Conservation (phyloP, 1,284 basidiomycete genomes). For the Ganoderma multipileum region DNA sequence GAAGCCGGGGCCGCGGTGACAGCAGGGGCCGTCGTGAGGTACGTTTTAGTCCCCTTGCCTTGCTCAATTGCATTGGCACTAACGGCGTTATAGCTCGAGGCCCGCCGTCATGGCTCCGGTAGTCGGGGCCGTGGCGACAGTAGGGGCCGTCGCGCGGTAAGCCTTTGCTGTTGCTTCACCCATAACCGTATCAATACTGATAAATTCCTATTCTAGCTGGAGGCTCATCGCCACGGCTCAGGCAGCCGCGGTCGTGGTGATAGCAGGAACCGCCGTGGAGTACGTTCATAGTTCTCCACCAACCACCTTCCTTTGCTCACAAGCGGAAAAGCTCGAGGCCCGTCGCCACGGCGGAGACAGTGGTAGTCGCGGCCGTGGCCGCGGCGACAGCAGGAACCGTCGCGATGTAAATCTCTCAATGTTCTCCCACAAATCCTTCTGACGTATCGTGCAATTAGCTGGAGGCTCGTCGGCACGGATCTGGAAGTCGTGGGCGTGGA, state of each 20-base stretch:
- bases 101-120: conserved; percentile 21
- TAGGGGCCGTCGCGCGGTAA: not conserved
- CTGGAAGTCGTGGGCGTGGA: conserved; percentile 24
- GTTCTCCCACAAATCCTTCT: not conserved
- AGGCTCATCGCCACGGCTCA: conserved; percentile 21
- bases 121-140: conserved; percentile 15
- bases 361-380: conserved; percentile 17
- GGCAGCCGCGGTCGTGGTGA: conserved; percentile 20
- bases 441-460: conserved; percentile 5
- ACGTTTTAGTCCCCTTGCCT: not conserved
- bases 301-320: not conserved
- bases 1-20: conserved; percentile 13
- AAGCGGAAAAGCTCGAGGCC: conserved; percentile 11
- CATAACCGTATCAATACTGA: too few species aligned
- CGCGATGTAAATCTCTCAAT: conserved; percentile 9
- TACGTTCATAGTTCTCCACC: not conserved
- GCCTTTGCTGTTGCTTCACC: not conserved
- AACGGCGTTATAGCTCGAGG: conserved; percentile 4
- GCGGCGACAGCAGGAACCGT: conserved; percentile 21
- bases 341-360: conserved; percentile 17
- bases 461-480: conserved; percentile 26
- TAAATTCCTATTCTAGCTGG: not conserved
- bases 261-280: conserved; percentile 18
- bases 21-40: conserved; percentile 4
- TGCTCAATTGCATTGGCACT: not conserved